phyloP scores from a whole-genome alignment of 768 basidiomycete genomes.

The Lepiota brunneoincarnata region DNA sequence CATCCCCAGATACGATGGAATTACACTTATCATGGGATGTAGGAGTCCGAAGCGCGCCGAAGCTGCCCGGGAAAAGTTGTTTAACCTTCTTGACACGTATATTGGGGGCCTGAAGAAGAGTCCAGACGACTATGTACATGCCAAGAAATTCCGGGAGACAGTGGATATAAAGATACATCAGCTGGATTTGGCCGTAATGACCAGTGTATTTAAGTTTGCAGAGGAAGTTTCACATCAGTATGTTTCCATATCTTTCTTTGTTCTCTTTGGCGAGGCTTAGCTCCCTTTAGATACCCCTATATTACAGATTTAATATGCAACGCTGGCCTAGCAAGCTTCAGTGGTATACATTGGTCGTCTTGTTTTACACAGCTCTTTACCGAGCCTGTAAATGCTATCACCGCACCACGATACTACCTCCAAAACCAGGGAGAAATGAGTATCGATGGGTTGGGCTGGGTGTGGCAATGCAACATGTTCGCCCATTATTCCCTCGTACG shows the following conservation, averaged over 20 bases:
- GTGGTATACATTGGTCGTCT: constrained; percentile 46
- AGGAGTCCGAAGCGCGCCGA: constrained; percentile 64
- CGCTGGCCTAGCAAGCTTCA: constrained; percentile 68
- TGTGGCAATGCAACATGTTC: constrained; percentile 86
- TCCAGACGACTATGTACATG: constrained; percentile 47
- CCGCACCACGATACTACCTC: constrained; percentile 51
- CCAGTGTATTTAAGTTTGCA: constrained; percentile 61
- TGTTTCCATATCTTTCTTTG: constrained; percentile 18
- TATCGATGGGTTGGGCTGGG: constrained; percentile 70
- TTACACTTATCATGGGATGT: constrained; percentile 82
- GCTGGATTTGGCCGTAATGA: constrained; percentile 63
- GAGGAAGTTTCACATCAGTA: constrained; percentile 53
- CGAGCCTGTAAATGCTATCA: constrained; percentile 44
- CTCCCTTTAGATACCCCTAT: constrained; percentile 61
- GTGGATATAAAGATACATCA: constrained; percentile 56
- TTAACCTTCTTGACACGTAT: constrained; percentile 51
- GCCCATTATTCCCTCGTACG: constrained; percentile 77
- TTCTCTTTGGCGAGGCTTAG: neutral
- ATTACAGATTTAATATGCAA: constrained; percentile 81
- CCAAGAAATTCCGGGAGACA: constrained; percentile 55
- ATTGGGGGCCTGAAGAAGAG: constrained; percentile 34
- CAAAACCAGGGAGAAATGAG: constrained; percentile 61
- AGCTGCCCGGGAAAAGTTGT: constrained; percentile 54
- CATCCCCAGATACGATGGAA: constrained; percentile 37
- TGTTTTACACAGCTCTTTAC: constrained; percentile 46